Evolutionary conservation across 345 rosid genomes (phyloP), one percentile per base, ranked within the genome.

Genomic region (Pugionium dolabratum): DNA sequence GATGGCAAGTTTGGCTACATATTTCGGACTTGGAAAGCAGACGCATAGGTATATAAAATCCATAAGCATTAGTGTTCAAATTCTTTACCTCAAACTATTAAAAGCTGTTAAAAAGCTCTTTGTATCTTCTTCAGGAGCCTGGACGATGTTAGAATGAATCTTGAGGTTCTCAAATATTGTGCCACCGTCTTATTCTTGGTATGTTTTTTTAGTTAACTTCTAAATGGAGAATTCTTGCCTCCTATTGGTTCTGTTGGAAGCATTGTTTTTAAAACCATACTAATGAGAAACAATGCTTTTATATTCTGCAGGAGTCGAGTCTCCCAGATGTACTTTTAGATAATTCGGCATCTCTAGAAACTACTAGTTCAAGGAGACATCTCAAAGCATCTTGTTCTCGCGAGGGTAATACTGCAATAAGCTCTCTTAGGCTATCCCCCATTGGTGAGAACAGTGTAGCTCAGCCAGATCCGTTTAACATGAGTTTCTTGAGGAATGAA

Each of bases 151-250:
- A 70, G 89, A 39, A 84, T 94, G 97, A 94, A 94, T 78, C 86
- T 94, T 69, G 96, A 94, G 81, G 96, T 90, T 73, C 54, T 94
- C 42, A 94, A 94, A 75, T 78, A 82, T 32, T 94, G 99, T 78
- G 97, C 97, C 5, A 84, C 97, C 2, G 99, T 90, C 67, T 77
- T 94, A 64, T 84, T 94, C 82, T 69, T 94, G 95, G 99, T 90
- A 82, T 78, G 77, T 57, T 41, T 8, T 67, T 43, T 57, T 28
- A 35, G 5, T 11, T 53, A 29, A 32, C 51, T 37, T 2, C 29
- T 36, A 33, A 9, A 28, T 11, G 30, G 42, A 34, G 10, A 49
- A 4, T 11, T 27, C 29, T n/a, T 58, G 55, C 61, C 39, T 44
- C 26, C 40, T 70, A 4, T 29, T 53, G 5, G 61, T 40, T 26